These are phyloP conservation scores for Aspergillus intermedius DNA, from an alignment of 2,329 filamentous ascomycete genomes.

Conservation along the genomic window DNA sequence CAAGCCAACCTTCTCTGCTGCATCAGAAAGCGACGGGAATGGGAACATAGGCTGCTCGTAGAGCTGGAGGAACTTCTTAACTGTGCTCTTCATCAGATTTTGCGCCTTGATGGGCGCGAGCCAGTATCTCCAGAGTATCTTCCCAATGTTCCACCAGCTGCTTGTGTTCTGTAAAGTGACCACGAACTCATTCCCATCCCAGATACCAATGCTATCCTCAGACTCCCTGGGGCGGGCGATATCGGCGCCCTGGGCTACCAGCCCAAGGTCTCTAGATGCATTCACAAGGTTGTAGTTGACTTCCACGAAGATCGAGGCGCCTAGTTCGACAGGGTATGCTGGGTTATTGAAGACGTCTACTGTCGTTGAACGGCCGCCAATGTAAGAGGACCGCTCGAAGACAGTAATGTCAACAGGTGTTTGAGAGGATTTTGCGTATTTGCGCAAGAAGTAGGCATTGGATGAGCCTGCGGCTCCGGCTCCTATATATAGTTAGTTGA, in stretches of 20 bases:
- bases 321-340: conserved; percentile 68
- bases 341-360: conserved; percentile 68
- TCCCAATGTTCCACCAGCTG: conserved; percentile 73
- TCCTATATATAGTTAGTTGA: conserved; percentile 46
- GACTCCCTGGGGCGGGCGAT: conserved; percentile 43
- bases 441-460: conserved; percentile 71
- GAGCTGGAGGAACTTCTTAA: conserved; percentile 68
- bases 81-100: conserved; percentile 62
- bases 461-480: conserved; percentile 86
- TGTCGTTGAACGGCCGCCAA: conserved; percentile 84
- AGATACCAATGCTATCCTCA: conserved; percentile 62
- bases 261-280: conserved; percentile 63
- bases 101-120: conserved; percentile 67
- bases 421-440: conserved; percentile 58
- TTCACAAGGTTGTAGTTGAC: conserved; percentile 77
- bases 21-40: conserved; percentile 67
- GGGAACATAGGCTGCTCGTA: conserved; percentile 81
- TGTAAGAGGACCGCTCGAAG: conserved; percentile 69
- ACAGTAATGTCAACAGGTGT: conserved; percentile 72
- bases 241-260: conserved; percentile 49
- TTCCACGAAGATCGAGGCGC: conserved; percentile 84
- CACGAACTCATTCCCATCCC: conserved; percentile 73
- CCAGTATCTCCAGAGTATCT: conserved; percentile 81
- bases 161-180: conserved; percentile 56
- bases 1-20: conserved; percentile 62